Percentiles rank a stretch among this genome's conserved stretches.
These are phyloP conservation scores for Pterulicium gracile DNA, from an alignment of 1,284 basidiomycete genomes.

Conservation along the genomic window DNA sequence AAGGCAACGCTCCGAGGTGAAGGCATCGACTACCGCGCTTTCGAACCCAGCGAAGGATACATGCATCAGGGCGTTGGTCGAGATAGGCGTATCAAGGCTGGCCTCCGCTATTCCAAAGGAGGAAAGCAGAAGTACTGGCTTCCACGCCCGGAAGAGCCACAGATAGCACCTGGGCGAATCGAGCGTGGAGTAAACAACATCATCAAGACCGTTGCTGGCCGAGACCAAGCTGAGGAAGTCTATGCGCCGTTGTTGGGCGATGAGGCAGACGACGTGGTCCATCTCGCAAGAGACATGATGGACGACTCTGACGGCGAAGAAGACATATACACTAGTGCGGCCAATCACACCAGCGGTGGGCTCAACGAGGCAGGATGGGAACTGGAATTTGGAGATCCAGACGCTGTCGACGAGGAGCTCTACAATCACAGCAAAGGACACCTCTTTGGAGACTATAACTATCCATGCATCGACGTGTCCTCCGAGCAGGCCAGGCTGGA, in stretches of 20 bases:
- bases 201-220: slow-evolving; percentile 31
- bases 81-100: slow-evolving; percentile 77
- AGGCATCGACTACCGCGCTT: slow-evolving; percentile 91
- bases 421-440: slow-evolving; percentile 63
- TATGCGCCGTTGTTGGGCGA: slow-evolving; percentile 67
- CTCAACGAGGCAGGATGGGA: slow-evolving; percentile 30
- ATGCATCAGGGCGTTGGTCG: slow-evolving; percentile 82
- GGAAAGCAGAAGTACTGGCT: slow-evolving; percentile 89
- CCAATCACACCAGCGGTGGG: slow-evolving; percentile 17
- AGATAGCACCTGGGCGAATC: slow-evolving; percentile 25
- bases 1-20: slow-evolving; percentile 78
- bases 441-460: slow-evolving; percentile 88
- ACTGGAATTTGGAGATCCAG: slow-evolving; percentile 52
- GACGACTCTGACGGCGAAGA: slow-evolving; percentile 35
- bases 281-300: slow-evolving; percentile 46
- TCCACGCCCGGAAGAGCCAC: slow-evolving; percentile 48
- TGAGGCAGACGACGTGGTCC: slow-evolving; percentile 60
- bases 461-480: slow-evolving; percentile 82
- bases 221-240: slow-evolving; percentile 46
- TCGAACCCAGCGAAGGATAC: slow-evolving; percentile 89
- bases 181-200: slow-evolving; percentile 31
- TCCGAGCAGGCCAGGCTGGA: slow-evolving; percentile 52
- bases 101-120: slow-evolving; percentile 82
- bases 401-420: slow-evolving; percentile 58
- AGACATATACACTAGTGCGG: background rate